These are phyloP conservation scores for Aureobasidium lini DNA, from an alignment of 2,329 filamentous ascomycete species.

Conservation along the genomic window DNA sequence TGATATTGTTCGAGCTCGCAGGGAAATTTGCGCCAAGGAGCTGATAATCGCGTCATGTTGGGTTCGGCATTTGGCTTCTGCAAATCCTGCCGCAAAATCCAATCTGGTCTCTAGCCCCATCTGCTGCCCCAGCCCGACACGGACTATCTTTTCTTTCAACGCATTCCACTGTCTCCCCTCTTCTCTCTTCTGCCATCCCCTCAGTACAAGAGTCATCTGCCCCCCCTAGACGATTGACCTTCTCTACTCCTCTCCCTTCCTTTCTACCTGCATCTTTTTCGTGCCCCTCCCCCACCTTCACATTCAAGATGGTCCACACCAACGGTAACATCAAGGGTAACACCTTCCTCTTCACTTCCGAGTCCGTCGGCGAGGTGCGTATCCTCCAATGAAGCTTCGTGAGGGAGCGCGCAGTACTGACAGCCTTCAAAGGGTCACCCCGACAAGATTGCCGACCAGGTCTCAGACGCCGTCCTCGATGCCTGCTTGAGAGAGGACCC, in stretches of 20 bases:
- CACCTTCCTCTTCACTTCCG: slow-evolving; percentile 40
- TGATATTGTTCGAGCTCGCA: slow-evolving; percentile 35
- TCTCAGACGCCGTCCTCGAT: slow-evolving; percentile 97
- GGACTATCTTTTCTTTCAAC: slow-evolving; percentile 8
- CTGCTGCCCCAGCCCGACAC: slow-evolving; percentile 12
- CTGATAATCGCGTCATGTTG: not conserved
- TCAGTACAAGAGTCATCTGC: slow-evolving; percentile 4
- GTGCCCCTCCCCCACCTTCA: slow-evolving; percentile 4
- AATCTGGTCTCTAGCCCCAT: slow-evolving; percentile 5
- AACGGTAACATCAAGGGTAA: slow-evolving; percentile 20
- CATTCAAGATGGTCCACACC: slow-evolving; percentile 17
- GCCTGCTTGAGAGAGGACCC: slow-evolving; percentile 92
- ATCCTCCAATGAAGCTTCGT: not conserved
- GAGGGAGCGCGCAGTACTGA: not conserved
- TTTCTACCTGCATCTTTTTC: slow-evolving; percentile 9
- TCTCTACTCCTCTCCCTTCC: slow-evolving; percentile 8
- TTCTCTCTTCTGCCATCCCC: not conserved
- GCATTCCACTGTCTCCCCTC: slow-evolving; percentile 12
- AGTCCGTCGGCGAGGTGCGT: slow-evolving; percentile 47
- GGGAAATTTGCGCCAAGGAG: slow-evolving; percentile 11
- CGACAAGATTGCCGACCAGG: slow-evolving; percentile 60
- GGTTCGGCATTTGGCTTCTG: slow-evolving; percentile 3
- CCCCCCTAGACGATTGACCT: slow-evolving; percentile 6
- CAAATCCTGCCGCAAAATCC: slow-evolving; percentile 8
- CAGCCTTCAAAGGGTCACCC: slow-evolving; percentile 25